A percentile compares a stretch with the other conserved stretches of the same genome.
Conservation (phyloP, 345 rosid species). For the Hibiscus tridactylites region DNA sequence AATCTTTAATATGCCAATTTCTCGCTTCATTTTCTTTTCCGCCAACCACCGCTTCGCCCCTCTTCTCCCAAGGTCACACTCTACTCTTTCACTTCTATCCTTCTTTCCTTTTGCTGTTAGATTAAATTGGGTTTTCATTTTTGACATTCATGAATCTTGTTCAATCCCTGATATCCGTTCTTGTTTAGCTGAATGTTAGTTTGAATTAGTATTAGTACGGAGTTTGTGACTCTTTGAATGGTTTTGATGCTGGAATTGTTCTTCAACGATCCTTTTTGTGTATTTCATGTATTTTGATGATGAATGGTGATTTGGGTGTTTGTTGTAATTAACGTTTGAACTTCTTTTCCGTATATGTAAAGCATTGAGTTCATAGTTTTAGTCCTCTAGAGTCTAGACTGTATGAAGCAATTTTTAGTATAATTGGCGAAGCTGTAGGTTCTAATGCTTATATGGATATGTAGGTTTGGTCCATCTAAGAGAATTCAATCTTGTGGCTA, state of each 20-base stretch:
- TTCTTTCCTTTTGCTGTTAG: not conserved
- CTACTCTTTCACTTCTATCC: constrained; percentile 4
- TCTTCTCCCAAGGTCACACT: constrained; percentile 29
- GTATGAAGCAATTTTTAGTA: not conserved
- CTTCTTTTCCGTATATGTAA: not conserved
- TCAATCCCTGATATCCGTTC: not conserved
- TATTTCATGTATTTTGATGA: not conserved
- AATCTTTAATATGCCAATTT: constrained; percentile 22
- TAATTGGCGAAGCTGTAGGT: not conserved
- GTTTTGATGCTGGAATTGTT: not conserved
- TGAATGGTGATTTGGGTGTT: constrained; percentile 7
- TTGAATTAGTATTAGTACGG: not conserved
- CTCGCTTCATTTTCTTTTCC: constrained; percentile 35
- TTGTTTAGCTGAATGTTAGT: not conserved
- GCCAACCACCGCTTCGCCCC: constrained; percentile 27
- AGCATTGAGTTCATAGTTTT: not conserved
- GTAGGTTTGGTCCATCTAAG: constrained; percentile 38
- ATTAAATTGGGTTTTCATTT: not conserved
- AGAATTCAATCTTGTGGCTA: constrained; percentile 43
- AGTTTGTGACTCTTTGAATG: not conserved
- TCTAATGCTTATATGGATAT: not conserved
- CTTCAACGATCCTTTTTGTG: not conserved
- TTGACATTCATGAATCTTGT: not conserved
- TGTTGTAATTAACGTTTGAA: not conserved
- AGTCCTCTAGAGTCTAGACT: not conserved